Percentiles rank a stretch among this genome's conserved stretches.
phyloP scores from a whole-genome alignment of 23 red algal genomes.

The Gracilaria gracilis region DNA sequence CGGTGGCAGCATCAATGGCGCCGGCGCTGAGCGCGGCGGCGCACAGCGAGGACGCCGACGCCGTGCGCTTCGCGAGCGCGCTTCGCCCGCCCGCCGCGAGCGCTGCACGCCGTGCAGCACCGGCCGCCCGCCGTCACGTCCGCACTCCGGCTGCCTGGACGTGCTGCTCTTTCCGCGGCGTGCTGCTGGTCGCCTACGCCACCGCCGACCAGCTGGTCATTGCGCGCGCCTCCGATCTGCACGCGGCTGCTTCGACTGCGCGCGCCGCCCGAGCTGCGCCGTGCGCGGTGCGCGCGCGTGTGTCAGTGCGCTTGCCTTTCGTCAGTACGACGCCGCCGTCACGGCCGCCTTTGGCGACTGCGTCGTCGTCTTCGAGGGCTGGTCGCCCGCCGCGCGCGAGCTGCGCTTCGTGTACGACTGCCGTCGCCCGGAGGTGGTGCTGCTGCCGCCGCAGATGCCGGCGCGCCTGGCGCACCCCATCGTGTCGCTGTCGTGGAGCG shows the following conservation, averaged over 20 bases:
- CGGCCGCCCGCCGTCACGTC: conserved; percentile 42
- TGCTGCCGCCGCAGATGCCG: neutral
- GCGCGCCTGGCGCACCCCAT: neutral
- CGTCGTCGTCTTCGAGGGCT: conserved; percentile 70
- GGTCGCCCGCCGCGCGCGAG: conserved; percentile 20
- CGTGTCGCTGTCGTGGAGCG: conserved; percentile 44
- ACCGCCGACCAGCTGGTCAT: conserved; percentile 64
- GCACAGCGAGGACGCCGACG: conserved; percentile 50
- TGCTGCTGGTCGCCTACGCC: conserved; percentile 68
- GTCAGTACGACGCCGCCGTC: conserved; percentile 61
- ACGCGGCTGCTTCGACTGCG: conserved; percentile 49
- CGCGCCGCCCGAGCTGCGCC: neutral
- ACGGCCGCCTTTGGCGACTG: conserved; percentile 56
- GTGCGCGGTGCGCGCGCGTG: neutral
- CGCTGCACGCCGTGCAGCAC: conserved; percentile 21
- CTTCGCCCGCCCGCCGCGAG: conserved; percentile 53
- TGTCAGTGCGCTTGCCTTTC: conserved; percentile 61
- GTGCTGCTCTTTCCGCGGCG: conserved; percentile 63
- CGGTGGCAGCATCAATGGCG: conserved; percentile 4
- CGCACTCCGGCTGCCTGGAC: conserved; percentile 47
- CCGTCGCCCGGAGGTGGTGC: conserved; percentile 26
- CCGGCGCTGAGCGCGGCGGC: conserved; percentile 23
- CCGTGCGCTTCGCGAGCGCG: conserved; percentile 33
- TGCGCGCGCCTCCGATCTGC: conserved; percentile 74
- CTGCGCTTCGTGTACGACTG: conserved; percentile 14